Evolutionary conservation across 805 yeast species (phyloP), one percentile per base, ranked within the genome.

Genomic region (Limtongia smithiae): DNA sequence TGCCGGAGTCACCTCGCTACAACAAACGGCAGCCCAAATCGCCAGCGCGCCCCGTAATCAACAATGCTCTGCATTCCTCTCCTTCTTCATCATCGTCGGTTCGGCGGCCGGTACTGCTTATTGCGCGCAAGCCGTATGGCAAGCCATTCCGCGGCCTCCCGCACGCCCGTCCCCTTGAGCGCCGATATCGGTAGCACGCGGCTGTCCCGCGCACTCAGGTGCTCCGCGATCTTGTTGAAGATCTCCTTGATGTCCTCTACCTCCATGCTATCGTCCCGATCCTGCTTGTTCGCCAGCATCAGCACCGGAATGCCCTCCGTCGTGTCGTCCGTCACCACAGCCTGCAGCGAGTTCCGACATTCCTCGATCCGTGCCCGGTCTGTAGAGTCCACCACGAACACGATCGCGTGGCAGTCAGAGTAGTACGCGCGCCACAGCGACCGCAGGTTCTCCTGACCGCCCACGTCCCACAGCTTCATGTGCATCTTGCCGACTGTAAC

Each of bases 251-350:
- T 76, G 67, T 85, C 84, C 58, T 81, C 85, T 17, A 85, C 82
- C 63, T 84, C 91, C 67, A 85, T 68, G 50, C 81, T 77, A 41
- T 79, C 81, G 48, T 78, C 80, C 31, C 81, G 65, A 63, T 93
- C 97, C 70, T 90, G 96, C 65, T 93, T 93, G 66, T 93, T 91
- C 6, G 97, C 97, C 62, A 91, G 73, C 96, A 91, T 91, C 49
- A 91, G 72, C 8, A 91, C 80, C 1, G 97, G 98, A 15, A 89
- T 83, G 27, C 94, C 89, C 48, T 82, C 86, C 12, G 77, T 71
- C 17, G 73, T 72, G 51, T 82, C 85, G 63, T 76, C 76, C 42
- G 75, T 71, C 64, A 88, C 81, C 17, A 79, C 66, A 1, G 69
- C 48, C 43, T 65, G 69, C 46, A 89, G 71, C 1, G 83, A 81